phyloP scores from a whole-genome alignment of 2,329 filamentous ascomycete species.

The Xylaria sp. region DNA sequence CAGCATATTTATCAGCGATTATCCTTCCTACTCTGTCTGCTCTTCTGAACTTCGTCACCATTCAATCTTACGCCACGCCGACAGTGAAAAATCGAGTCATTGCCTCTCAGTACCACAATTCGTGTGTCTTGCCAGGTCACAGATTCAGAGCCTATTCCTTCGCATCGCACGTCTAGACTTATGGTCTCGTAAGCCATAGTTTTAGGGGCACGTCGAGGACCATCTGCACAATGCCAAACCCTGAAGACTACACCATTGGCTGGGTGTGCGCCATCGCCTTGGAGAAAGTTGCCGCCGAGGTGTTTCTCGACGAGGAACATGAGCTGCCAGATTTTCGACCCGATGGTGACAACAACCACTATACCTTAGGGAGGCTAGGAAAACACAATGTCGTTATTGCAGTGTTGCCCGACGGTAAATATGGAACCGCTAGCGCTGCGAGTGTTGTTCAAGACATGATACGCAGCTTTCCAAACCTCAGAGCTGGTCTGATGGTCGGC shows the following conservation, averaged over 20 bases:
- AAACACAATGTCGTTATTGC: slow-evolving; percentile 35
- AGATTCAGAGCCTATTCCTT: too few species aligned
- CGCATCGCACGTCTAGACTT: too few species aligned
- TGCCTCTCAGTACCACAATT: too few species aligned
- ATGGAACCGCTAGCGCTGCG: slow-evolving; percentile 26
- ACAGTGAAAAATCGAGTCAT: too few species aligned
- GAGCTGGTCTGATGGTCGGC: slow-evolving; percentile 32
- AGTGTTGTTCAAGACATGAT: slow-evolving; percentile 25
- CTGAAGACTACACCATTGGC: slow-evolving; percentile 28
- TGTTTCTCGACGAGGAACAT: slow-evolving; percentile 38
- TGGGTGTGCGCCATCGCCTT: slow-evolving; percentile 39
- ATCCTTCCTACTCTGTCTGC: too few species aligned
- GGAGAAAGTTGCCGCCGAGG: slow-evolving; percentile 36
- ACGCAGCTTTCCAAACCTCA: slow-evolving; percentile 27
- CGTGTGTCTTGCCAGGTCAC: too few species aligned
- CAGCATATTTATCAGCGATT: too few species aligned
- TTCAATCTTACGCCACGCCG: too few species aligned
- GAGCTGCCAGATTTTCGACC: slow-evolving; percentile 15
- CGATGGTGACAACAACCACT: slow-evolving; percentile 26
- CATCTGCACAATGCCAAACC: neutral
- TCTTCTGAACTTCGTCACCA: too few species aligned
- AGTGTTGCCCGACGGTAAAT: slow-evolving; percentile 24
- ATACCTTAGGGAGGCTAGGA: slow-evolving; percentile 31
- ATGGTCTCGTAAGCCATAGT: too few species aligned
- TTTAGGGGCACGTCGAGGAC: too few species aligned